Evolutionary conservation across 805 yeast genomes (phyloP).

Genomic region (Kazachstania kunashirensis): DNA sequence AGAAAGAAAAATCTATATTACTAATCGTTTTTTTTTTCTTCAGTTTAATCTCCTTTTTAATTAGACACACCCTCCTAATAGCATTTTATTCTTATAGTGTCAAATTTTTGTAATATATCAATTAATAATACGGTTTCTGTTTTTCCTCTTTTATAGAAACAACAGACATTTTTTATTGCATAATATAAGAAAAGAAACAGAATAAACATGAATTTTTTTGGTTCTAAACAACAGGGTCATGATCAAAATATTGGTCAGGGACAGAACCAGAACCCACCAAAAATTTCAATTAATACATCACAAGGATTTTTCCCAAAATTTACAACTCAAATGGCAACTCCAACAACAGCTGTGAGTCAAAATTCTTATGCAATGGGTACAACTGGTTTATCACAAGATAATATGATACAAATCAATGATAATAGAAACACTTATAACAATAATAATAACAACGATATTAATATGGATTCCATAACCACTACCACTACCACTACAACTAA

Average conservation of each 20-base stretch:
- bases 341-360: constrained; percentile 61
- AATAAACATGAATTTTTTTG: constrained; percentile 25
- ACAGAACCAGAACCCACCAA: neutral
- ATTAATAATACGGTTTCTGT: too few relatives aligned
- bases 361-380: constrained; percentile 62
- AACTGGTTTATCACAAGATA: constrained; percentile 32
- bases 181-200: neutral
- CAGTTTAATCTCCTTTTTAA: too few relatives aligned
- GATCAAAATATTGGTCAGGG: too few relatives aligned
- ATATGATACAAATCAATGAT: neutral
- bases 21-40: too few relatives aligned
- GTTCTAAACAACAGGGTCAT: constrained; percentile 9
- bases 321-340: constrained; percentile 40
- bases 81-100: too few relatives aligned
- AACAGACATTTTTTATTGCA: neutral
- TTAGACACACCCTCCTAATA: too few relatives aligned
- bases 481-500: neutral
- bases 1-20: too few relatives aligned
- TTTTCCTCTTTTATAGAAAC: neutral
- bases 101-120: too few relatives aligned
- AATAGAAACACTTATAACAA: neutral
- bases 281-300: constrained; percentile 3
- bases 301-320: constrained; percentile 29
- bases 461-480: constrained; percentile 10
- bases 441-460: constrained; percentile 15